phyloP scores from a whole-genome alignment of 2,329 filamentous ascomycete genomes.

The Ophiobolus disseminans region DNA sequence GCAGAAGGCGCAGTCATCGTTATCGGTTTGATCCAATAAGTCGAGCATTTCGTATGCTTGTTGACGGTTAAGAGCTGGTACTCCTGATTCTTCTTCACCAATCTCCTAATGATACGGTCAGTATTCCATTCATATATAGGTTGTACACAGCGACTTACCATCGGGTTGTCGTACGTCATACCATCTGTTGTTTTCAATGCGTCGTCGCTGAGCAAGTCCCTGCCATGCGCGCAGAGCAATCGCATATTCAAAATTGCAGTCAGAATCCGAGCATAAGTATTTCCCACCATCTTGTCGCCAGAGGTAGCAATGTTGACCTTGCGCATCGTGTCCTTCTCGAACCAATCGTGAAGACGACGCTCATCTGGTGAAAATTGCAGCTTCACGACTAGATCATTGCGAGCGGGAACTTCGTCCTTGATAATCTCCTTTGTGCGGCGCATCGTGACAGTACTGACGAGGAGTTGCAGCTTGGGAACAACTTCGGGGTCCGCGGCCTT shows the following conservation, averaged over 20 bases:
- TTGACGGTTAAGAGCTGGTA: constrained; percentile 66
- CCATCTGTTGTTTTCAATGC: constrained; percentile 83
- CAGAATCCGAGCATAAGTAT: constrained; percentile 91
- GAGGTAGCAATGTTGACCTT: constrained; percentile 78
- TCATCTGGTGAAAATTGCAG: constrained; percentile 81
- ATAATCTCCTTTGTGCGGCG: constrained; percentile 85
- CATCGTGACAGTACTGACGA: constrained; percentile 94
- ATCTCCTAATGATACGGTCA: too few relatives aligned
- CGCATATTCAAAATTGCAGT: constrained; percentile 90
- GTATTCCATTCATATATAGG: too few relatives aligned
- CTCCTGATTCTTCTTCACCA: constrained; percentile 74
- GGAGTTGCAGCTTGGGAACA: constrained; percentile 80
- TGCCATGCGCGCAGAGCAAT: constrained; percentile 91
- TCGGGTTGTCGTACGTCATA: constrained; percentile 81
- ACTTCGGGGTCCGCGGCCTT: constrained; percentile 85
- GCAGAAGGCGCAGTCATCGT: constrained; percentile 72
- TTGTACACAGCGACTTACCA: too few relatives aligned
- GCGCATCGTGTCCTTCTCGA: constrained; percentile 79
- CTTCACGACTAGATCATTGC: constrained; percentile 74
- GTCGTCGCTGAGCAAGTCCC: constrained; percentile 83
- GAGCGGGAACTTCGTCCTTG: constrained; percentile 69
- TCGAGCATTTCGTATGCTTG: constrained; percentile 87
- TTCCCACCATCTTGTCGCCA: constrained; percentile 73
- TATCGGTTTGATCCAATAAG: constrained; percentile 81
- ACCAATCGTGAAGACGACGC: constrained; percentile 79